phyloP scores from a whole-genome alignment of 1,284 basidiomycete genomes.

The Ustilago esculenta region DNA sequence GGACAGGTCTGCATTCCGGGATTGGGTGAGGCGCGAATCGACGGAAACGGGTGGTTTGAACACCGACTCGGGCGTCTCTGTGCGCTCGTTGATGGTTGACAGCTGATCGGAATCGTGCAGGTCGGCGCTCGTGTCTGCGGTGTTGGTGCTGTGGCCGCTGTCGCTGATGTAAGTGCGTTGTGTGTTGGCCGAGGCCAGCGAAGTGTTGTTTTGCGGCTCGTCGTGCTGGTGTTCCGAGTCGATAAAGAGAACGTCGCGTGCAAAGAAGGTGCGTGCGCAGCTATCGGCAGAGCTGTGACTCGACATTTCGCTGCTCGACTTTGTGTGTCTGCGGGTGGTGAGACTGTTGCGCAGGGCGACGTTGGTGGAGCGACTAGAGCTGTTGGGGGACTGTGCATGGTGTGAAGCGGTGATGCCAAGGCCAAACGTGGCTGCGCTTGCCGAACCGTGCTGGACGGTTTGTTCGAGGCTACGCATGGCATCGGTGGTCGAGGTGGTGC shows the following conservation, averaged over 20 bases:
- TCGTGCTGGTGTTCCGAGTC: slow-evolving; percentile 17
- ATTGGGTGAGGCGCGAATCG: slow-evolving; percentile 11
- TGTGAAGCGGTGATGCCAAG: slow-evolving; percentile 25
- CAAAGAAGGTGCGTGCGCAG: slow-evolving; percentile 22
- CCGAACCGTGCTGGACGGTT: not conserved
- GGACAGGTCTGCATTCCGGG: not conserved
- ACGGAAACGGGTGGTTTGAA: slow-evolving; percentile 20
- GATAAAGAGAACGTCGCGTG: slow-evolving; percentile 15
- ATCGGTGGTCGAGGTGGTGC: slow-evolving; percentile 1
- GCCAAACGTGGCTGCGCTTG: slow-evolving; percentile 6
- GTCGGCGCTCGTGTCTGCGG: slow-evolving; percentile 39
- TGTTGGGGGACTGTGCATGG: not conserved
- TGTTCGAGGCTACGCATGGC: slow-evolving; percentile 15
- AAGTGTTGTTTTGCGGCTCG: slow-evolving; percentile 2
- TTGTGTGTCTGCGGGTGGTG: slow-evolving; percentile 14
- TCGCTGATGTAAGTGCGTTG: slow-evolving; percentile 26
- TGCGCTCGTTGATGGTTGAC: slow-evolving; percentile 36
- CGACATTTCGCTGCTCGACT: slow-evolving; percentile 29
- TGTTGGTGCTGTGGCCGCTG: slow-evolving; percentile 38
- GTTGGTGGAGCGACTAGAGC: not conserved
- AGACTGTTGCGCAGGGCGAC: not conserved
- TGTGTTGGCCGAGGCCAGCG: slow-evolving; percentile 18
- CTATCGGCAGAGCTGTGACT: slow-evolving; percentile 34
- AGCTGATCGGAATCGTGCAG: slow-evolving; percentile 36
- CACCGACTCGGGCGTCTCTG: slow-evolving; percentile 28